These are phyloP conservation scores for Pleurotus ostreatus DNA, from an alignment of 768 basidiomycete species.

Conservation along the genomic window DNA sequence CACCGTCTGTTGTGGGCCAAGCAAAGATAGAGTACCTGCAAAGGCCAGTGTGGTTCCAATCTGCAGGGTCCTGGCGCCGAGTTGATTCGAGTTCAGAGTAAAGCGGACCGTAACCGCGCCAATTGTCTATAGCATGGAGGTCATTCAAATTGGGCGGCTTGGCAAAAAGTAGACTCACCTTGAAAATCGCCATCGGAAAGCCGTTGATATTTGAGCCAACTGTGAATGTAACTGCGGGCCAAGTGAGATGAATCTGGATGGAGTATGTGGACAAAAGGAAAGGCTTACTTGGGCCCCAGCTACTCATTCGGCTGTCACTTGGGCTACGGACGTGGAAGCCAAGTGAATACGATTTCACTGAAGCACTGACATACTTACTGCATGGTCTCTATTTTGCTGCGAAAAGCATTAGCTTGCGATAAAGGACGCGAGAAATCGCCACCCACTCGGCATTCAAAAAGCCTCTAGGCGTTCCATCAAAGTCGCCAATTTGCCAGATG, in stretches of 20 bases:
- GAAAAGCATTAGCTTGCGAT: neutral
- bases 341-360: too few relatives aligned
- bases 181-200: slow-evolving; percentile 35
- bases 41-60: slow-evolving; percentile 34
- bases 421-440: slow-evolving; percentile 8
- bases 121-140: slow-evolving; percentile 16
- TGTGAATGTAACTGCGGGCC: slow-evolving; percentile 24
- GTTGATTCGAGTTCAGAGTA: slow-evolving; percentile 24
- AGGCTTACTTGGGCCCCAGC: slow-evolving; percentile 26
- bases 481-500: slow-evolving; percentile 34
- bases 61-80: slow-evolving; percentile 28
- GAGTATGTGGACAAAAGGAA: neutral
- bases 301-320: slow-evolving; percentile 29
- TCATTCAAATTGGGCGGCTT: too few relatives aligned
- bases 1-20: too few relatives aligned
- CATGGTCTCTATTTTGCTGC: slow-evolving; percentile 30
- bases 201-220: slow-evolving; percentile 20
- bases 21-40: slow-evolving; percentile 19
- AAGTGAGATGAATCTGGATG: too few relatives aligned
- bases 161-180: slow-evolving; percentile 14
- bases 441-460: slow-evolving; percentile 31
- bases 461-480: slow-evolving; percentile 31
- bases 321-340: slow-evolving; percentile 17
- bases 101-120: slow-evolving; percentile 27
- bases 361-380: slow-evolving; percentile 20